These are phyloP conservation scores for Canna indica DNA, from an alignment of 176 grass and related monocot genomes.

Conservation along the genomic window DNA sequence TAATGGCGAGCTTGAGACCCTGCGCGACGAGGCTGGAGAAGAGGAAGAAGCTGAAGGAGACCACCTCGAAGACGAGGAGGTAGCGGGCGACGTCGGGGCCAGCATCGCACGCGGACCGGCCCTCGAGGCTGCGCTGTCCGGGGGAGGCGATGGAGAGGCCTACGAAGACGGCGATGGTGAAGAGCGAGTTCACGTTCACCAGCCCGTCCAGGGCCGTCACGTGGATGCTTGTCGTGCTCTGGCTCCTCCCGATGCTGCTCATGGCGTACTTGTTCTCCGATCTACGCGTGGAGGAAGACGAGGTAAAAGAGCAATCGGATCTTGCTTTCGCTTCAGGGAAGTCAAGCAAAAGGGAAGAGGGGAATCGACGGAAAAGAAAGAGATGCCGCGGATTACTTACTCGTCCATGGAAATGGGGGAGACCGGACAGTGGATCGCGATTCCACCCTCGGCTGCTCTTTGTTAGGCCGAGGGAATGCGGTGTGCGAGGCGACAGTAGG, in stretches of 20 bases:
- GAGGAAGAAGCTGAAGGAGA: slow-evolving; percentile 84
- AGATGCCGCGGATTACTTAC: slow-evolving; percentile 34
- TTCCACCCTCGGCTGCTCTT: neutral
- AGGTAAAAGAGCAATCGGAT: neutral
- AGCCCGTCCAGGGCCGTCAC: slow-evolving; percentile 92
- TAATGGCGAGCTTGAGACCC: slow-evolving; percentile 85
- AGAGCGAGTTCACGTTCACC: slow-evolving; percentile 94
- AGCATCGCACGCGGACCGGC: slow-evolving; percentile 25
- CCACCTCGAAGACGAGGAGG: slow-evolving; percentile 82
- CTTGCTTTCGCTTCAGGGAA: neutral
- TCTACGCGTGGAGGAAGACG: neutral
- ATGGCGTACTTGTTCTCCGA: slow-evolving; percentile 34
- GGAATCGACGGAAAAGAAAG: slow-evolving; percentile 7
- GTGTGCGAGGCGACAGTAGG: too few species aligned
- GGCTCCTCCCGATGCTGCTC: slow-evolving; percentile 2
- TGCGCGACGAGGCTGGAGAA: slow-evolving; percentile 92
- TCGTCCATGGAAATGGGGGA: slow-evolving; percentile 28
- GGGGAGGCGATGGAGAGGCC: slow-evolving; percentile 66
- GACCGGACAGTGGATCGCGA: too few species aligned
- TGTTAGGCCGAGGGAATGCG: neutral
- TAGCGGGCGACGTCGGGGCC: slow-evolving; percentile 49
- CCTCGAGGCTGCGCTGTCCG: slow-evolving; percentile 39
- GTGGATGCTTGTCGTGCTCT: slow-evolving; percentile 74
- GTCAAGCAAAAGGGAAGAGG: neutral
- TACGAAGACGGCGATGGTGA: slow-evolving; percentile 92